phyloP scores from a whole-genome alignment of 805 yeast species.

The Hanseniaspora osmophila region DNA sequence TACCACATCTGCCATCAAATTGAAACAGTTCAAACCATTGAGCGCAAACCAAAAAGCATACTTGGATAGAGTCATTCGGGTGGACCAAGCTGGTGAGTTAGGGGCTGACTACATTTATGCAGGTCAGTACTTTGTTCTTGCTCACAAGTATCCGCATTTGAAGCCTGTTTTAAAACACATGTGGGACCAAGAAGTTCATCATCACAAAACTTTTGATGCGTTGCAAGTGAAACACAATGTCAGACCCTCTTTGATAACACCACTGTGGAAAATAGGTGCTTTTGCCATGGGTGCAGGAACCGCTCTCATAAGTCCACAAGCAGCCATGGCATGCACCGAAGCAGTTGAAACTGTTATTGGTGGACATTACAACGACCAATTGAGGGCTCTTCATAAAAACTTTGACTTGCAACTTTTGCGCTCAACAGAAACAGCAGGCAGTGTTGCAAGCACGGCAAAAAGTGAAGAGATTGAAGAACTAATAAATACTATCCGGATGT shows the following conservation, averaged over 20 bases:
- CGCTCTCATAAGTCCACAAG: constrained; percentile 78
- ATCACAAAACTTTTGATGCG: constrained; percentile 70
- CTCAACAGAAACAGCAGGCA: not conserved
- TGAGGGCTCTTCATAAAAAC: constrained; percentile 60
- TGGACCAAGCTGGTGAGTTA: constrained; percentile 95
- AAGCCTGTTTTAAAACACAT: constrained; percentile 76
- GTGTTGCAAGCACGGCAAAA: constrained; percentile 11
- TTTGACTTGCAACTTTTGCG: constrained; percentile 28
- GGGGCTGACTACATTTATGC: constrained; percentile 90
- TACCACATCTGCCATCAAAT: too few relatives aligned
- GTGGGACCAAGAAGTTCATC: constrained; percentile 97
- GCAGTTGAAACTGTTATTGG: constrained; percentile 98
- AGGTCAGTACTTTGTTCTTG: constrained; percentile 74
- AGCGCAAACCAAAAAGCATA: constrained; percentile 50
- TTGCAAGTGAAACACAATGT: constrained; percentile 68
- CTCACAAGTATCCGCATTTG: constrained; percentile 55
- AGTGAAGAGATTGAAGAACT: constrained; percentile 40
- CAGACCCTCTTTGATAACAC: constrained; percentile 83
- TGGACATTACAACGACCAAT: constrained; percentile 82
- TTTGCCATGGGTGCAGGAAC: constrained; percentile 75
- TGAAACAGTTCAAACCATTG: constrained; percentile 14
- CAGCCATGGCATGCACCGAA: constrained; percentile 98
- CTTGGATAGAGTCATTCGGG: constrained; percentile 64
- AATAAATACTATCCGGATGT: constrained; percentile 50
- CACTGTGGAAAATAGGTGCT: constrained; percentile 89